Base-by-base conservation (phyloP, 371 early-diverging fungal genomes). In the Mortierella sp. region DNA sequence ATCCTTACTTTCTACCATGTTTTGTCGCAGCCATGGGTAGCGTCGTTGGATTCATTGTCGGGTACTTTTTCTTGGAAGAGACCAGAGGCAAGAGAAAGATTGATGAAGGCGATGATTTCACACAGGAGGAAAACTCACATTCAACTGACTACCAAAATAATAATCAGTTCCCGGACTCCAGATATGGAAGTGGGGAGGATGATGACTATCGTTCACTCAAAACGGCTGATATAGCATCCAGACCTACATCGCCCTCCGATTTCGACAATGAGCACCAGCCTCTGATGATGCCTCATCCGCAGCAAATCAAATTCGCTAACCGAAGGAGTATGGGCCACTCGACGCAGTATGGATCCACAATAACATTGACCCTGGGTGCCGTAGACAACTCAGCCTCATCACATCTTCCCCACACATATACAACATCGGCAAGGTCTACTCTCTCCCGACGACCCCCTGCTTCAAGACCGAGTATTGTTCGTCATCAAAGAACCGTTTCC, bases 1-100 rank as follows among this genome's bases (percentile, higher is more conserved):
- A 90, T 65, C 97, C 96, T 3, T 96, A 96, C 70, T 89, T 95
- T 55, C 86, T 97, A 10, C 97, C 97, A 0, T 96, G 96, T 72
- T 80, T 92, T 10, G 87, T 93, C 13, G 89, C 93, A 8, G 86
- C 93, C 2, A 60, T 75, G 7, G 85, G 95, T 6, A 86, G 90
- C 58, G 45, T 88, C 2, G 64, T 89, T 58, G 95, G 95, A 7
- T 86, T 91, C 26, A 59, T 90, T 0, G 79, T 93, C 28, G 94
- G 93, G 1, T 76, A 87, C 13, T 86, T 94, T 51, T 92, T 83
- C 61, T 80, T 96, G 37, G 89, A 95, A 49, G 97, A 97, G 76
- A 95, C 96, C 2, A 73, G 49, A 34, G 58, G 66, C 6, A 53
- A 45, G 23, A 54, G 45, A 23, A 57, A 47, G 3, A 12, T 9